phyloP scores from a whole-genome alignment of 2,329 filamentous ascomycete species.

The Diplodia corticola region DNA sequence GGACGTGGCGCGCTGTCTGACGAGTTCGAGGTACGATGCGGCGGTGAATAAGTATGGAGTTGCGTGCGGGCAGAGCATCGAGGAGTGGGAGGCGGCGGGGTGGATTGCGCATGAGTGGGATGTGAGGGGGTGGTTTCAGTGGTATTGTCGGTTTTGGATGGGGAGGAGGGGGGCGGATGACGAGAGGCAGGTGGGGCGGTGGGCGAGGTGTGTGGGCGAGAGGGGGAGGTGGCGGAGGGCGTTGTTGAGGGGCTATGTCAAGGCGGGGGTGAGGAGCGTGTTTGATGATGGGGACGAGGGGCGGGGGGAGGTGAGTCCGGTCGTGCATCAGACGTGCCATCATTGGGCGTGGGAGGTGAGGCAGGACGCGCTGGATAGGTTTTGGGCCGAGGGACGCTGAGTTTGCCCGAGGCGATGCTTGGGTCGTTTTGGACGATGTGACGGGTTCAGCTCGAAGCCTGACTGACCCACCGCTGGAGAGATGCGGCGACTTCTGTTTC shows the following conservation, averaged over 20 bases:
- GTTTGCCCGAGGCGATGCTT: no score
- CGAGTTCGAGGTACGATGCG: conserved; percentile 45
- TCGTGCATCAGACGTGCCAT: conserved; percentile 59
- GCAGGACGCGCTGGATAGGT: conserved; percentile 52
- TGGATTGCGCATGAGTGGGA: conserved; percentile 58
- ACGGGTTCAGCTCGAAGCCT: background rate
- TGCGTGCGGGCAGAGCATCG: conserved; percentile 55
- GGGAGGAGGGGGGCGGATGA: conserved; percentile 55
- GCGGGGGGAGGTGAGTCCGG: conserved; percentile 51
- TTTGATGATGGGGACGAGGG: conserved; percentile 47
- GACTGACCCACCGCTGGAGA: no score
- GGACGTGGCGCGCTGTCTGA: conserved; percentile 43
- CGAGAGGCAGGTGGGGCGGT: conserved; percentile 53
- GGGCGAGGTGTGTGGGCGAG: conserved; percentile 55
- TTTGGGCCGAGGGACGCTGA: conserved; percentile 40
- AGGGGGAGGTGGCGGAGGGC: conserved; percentile 54
- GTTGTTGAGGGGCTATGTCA: conserved; percentile 54
- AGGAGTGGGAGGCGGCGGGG: conserved; percentile 57
- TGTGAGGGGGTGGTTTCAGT: conserved; percentile 59
- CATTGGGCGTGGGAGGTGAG: conserved; percentile 58
- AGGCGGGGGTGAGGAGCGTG: conserved; percentile 51
- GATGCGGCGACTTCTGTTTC: no score
- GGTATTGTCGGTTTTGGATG: conserved; percentile 56
- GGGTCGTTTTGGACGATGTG: background rate
- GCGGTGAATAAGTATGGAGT: conserved; percentile 57